Conservation (phyloP, 768 basidiomycete species). For the Boletus bicolor region DNA sequence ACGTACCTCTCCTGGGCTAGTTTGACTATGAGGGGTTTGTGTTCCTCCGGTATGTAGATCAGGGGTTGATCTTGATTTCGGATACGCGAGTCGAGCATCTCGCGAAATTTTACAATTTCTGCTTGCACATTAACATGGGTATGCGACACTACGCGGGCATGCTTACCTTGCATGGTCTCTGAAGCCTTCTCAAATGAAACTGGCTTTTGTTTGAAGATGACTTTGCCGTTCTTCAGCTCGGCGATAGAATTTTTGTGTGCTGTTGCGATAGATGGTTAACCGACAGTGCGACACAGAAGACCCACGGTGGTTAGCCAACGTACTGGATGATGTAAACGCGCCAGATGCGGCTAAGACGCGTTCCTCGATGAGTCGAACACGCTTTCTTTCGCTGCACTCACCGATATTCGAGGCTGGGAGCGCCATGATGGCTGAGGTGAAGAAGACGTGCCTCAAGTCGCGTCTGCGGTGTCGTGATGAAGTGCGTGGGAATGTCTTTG, state of each 20-base stretch:
- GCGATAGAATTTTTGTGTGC: slow-evolving; percentile 43
- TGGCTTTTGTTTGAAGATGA: slow-evolving; percentile 71
- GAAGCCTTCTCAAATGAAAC: slow-evolving; percentile 74
- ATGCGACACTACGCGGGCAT: neutral
- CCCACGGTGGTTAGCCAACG: neutral
- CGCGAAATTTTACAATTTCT: slow-evolving; percentile 79
- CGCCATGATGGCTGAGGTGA: slow-evolving; percentile 22
- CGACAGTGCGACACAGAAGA: neutral
- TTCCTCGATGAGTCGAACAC: slow-evolving; percentile 3
- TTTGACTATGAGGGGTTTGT: slow-evolving; percentile 76
- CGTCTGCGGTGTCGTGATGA: slow-evolving; percentile 20
- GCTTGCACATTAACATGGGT: slow-evolving; percentile 3
- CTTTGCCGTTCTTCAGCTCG: slow-evolving; percentile 76
- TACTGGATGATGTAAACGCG: slow-evolving; percentile 16
- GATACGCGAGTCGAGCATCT: slow-evolving; percentile 60
- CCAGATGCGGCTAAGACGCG: slow-evolving; percentile 10
- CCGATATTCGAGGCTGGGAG: slow-evolving; percentile 10
- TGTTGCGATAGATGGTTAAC: slow-evolving; percentile 25
- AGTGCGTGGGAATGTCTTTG: slow-evolving; percentile 30
- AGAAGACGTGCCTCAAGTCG: slow-evolving; percentile 13
- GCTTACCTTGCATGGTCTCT: slow-evolving; percentile 76
- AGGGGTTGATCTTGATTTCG: slow-evolving; percentile 49
- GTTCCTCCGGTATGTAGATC: slow-evolving; percentile 57
- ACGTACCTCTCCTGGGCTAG: slow-evolving; percentile 80
- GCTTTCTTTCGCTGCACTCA: slow-evolving; percentile 12